Conservation (phyloP, 2,329 filamentous ascomycete genomes). For the Torrubiella hemipterigena region DNA sequence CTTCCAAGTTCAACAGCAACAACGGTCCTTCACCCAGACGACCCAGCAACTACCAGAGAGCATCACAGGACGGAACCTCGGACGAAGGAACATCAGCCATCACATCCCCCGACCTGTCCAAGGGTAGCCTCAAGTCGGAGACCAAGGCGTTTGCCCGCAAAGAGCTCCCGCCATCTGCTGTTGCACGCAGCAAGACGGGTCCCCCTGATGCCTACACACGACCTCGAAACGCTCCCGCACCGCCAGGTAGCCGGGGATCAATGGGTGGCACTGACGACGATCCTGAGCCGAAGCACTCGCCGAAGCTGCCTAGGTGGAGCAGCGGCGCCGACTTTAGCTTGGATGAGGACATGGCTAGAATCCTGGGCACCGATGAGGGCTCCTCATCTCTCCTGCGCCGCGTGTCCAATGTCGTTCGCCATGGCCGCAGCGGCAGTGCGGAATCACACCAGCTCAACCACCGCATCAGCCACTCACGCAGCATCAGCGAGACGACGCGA, state of each 20-base stretch:
- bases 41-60: not conserved
- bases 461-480: conserved; percentile 42
- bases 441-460: conserved; percentile 35
- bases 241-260: conserved; percentile 28
- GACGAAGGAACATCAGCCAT: conserved; percentile 41
- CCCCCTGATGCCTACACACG: conserved; percentile 43
- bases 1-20: conserved; percentile 21
- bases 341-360: conserved; percentile 91
- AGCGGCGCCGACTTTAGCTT: conserved; percentile 78
- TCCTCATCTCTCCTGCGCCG: conserved; percentile 73
- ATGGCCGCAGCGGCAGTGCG: conserved; percentile 79
- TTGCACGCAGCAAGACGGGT: conserved; percentile 8
- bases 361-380: conserved; percentile 65
- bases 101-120: conserved; percentile 27
- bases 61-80: conserved; percentile 43
- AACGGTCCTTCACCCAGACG: conserved; percentile 7
- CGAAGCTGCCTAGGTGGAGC: conserved; percentile 63
- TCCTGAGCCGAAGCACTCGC: conserved; percentile 41
- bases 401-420: conserved; percentile 87
- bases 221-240: conserved; percentile 42
- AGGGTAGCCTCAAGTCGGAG: no score
- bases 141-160: conserved; percentile 50
- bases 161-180: conserved; percentile 36
- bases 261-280: conserved; percentile 27
- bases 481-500: conserved; percentile 56